Conservation (phyloP, 2,329 filamentous ascomycete species). For the Neoarthrinium moseri region DNA sequence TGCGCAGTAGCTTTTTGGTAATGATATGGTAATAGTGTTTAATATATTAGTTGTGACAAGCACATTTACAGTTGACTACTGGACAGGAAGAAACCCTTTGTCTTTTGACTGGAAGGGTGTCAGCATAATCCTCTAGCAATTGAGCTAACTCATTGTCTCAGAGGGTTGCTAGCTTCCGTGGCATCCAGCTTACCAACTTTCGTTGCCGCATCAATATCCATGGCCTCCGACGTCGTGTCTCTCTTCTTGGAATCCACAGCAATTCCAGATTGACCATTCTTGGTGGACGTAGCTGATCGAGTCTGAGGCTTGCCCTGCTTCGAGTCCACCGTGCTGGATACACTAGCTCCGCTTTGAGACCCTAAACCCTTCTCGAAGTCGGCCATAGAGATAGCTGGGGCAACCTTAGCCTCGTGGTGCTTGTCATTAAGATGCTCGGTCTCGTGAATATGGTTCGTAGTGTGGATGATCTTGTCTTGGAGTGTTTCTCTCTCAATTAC, state of each 20-base stretch:
- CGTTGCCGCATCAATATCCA: background rate
- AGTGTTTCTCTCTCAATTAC: slow-evolving; percentile 3
- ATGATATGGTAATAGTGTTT: too few relatives aligned
- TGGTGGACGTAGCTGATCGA: too few relatives aligned
- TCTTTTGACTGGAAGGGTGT: background rate
- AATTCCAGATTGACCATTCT: too few relatives aligned
- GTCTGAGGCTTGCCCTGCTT: too few relatives aligned
- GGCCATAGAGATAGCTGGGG: background rate
- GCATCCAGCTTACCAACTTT: background rate
- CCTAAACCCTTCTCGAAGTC: background rate
- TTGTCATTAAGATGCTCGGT: slow-evolving; percentile 2
- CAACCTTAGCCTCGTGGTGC: background rate
- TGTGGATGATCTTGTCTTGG: slow-evolving; percentile 1
- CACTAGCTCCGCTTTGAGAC: background rate
- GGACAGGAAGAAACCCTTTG: background rate
- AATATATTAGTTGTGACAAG: background rate
- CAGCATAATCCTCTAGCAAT: background rate
- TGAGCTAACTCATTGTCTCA: background rate
- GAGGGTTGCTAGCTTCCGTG: background rate
- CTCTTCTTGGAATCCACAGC: too few relatives aligned
- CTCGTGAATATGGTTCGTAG: background rate
- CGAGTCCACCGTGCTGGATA: too few relatives aligned
- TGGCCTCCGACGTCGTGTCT: too few relatives aligned
- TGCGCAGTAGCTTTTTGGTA: too few relatives aligned
- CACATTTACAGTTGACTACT: slow-evolving; percentile 1